These are phyloP conservation scores for Nadsonia starkeyi-henricii DNA, from an alignment of 1,139 yeast genomes.

Conservation along the genomic window DNA sequence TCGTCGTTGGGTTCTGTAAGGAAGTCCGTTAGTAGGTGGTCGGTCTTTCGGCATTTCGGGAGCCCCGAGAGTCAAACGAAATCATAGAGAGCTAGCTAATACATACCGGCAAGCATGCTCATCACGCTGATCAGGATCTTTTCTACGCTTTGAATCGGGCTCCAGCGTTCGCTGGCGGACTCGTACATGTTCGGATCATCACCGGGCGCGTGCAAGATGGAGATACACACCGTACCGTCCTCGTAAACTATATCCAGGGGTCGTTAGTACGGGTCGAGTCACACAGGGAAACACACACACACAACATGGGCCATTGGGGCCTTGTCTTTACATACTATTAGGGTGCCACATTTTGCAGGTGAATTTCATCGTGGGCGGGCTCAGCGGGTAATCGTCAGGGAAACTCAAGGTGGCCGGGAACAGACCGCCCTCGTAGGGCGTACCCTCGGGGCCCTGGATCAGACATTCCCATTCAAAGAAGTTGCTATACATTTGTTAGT, in stretches of 20 bases:
- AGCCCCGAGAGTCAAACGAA: not conserved
- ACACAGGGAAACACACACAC: not conserved
- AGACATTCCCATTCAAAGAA: conserved; percentile 84
- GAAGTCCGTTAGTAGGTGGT: conserved; percentile 1
- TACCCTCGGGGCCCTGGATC: conserved; percentile 84
- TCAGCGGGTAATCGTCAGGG: conserved; percentile 82
- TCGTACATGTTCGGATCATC: conserved; percentile 96
- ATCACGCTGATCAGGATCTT: conserved; percentile 83
- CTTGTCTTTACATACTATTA: conserved; percentile 31
- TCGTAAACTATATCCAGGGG: conserved; percentile 54
- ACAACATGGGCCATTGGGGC: not conserved
- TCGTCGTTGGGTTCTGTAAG: conserved; percentile 74
- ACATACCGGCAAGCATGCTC: conserved; percentile 63
- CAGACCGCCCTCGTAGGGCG: conserved; percentile 88
- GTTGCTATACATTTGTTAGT: conserved; percentile 26
- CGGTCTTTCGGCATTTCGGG: not conserved
- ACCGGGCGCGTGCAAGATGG: conserved; percentile 90
- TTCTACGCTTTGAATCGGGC: conserved; percentile 93
- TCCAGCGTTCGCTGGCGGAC: conserved; percentile 92
- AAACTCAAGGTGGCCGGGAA: conserved; percentile 74
- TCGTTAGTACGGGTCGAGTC: no score
- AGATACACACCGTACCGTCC: conserved; percentile 92
- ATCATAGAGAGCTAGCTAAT: conserved; percentile 6
- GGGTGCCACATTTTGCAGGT: conserved; percentile 85
- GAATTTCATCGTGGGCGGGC: conserved; percentile 78